phyloP scores from a whole-genome alignment of 2,329 filamentous ascomycete species.

The Curvularia sp. region DNA sequence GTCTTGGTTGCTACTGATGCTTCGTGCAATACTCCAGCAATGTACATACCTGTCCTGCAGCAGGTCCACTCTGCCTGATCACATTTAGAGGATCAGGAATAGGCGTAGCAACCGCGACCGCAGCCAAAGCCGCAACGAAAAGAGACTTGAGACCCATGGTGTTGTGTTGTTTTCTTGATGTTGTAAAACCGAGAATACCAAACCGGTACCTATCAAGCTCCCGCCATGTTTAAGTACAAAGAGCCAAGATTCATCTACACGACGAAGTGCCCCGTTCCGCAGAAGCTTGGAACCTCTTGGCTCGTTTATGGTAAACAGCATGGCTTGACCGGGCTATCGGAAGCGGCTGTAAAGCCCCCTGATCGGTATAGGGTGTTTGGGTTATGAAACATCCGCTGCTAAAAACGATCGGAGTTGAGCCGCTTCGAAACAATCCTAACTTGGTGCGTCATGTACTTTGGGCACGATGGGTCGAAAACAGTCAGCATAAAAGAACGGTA shows the following conservation, averaged over 20 bases:
- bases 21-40: not conserved
- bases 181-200: not conserved
- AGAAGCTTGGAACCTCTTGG: conserved; percentile 36
- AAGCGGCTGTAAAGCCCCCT: conserved; percentile 8
- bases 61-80: conserved; percentile 39
- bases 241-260: conserved; percentile 4
- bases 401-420: no score
- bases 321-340: conserved; percentile 28
- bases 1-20: not conserved
- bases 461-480: not conserved
- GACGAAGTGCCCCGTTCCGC: conserved; percentile 9
- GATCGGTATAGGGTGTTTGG: not conserved
- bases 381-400: not conserved
- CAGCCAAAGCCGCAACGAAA: conserved; percentile 31
- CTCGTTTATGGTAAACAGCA: conserved; percentile 38
- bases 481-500: no score
- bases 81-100: conserved; percentile 36
- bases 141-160: conserved; percentile 36
- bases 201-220: not conserved
- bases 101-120: conserved; percentile 30
- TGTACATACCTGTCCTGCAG: conserved; percentile 29
- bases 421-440: not conserved
- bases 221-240: conserved; percentile 26
- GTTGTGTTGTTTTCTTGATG: not conserved
- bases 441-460: not conserved